Base-by-base conservation (phyloP, 345 rosid genomes). In the Psidium friedrichsthalianum region DNA sequence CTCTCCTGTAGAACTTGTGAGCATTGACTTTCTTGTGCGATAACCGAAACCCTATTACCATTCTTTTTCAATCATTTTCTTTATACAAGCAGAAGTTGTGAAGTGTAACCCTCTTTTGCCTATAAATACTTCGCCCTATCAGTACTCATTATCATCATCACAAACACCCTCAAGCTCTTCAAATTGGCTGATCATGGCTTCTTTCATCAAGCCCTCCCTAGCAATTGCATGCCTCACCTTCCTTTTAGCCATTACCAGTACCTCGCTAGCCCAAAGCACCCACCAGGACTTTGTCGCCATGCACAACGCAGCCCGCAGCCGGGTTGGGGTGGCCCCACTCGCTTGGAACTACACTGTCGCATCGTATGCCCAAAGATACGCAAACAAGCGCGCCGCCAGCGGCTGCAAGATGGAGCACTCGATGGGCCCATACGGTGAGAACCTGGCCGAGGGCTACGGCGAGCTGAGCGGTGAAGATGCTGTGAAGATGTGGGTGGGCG, bases 401-500 rank as follows among this genome's bases (percentile, higher is more conserved):
- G 81, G 90, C 8, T 93, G 95, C 88, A 86, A 84, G 3, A 88
- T 94, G 18, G 88, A 85, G 53, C 97, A 92, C 89, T 94, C 94
- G 6, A 56, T 88, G 10, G 94, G 97, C n/a, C 92, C 89, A 9
- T 93, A 92, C 51, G 95, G 97, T 5, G 97, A 94, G 91, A 94
- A 94, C 87, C 86, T 94, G 32, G 97, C 97, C 5, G 27, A 88
- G 83, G 84, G 93, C 83, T 74, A 86, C 47, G 92, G 85, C 24
- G 90, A 88, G 44, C 87, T 94, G 52, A 76, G 91, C 0, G 93
- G 89, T 1, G 84, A 84, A 6, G 87, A 82, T 18, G 95, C 95
- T 2, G 95, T 94, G 24, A 81, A 82, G 13, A 3, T 93, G 91
- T 94, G 94, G 95, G 91, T 92, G 3, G 56, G 82, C 56, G 98